Conservation (phyloP, 495 filamentous ascomycete species). For the Sordaria brevicollis region DNA sequence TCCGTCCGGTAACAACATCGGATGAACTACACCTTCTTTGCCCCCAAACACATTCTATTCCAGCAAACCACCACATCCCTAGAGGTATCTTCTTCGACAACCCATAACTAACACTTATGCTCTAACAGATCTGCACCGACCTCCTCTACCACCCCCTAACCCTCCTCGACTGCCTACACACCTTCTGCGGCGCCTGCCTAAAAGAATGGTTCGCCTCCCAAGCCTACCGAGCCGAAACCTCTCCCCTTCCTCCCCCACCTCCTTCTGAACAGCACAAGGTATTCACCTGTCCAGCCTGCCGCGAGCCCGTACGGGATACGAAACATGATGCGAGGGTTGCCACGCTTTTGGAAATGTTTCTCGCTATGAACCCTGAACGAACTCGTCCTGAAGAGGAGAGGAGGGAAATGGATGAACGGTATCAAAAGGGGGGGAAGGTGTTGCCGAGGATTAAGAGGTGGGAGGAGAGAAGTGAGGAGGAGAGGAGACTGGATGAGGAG, state of each 20-base stretch:
- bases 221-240: slow-evolving; percentile 34
- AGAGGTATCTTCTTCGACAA: neutral
- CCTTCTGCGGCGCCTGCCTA: slow-evolving; percentile 88
- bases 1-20: neutral
- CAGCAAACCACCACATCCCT: neutral
- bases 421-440: slow-evolving; percentile 69
- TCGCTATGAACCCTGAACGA: slow-evolving; percentile 64
- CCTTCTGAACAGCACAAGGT: slow-evolving; percentile 32
- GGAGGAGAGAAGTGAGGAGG: slow-evolving; percentile 30
- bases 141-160: slow-evolving; percentile 92
- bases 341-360: slow-evolving; percentile 70
- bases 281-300: slow-evolving; percentile 88
- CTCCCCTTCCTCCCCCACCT: slow-evolving; percentile 29
- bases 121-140: slow-evolving; percentile 91
- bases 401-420: slow-evolving; percentile 55
- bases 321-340: slow-evolving; percentile 75
- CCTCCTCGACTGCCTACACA: slow-evolving; percentile 93
- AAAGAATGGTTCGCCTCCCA: slow-evolving; percentile 84
- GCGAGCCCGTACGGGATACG: slow-evolving; percentile 72
- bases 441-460: slow-evolving; percentile 41
- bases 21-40: neutral
- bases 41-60: neutral
- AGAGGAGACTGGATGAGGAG: slow-evolving; percentile 46
- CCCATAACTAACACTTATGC: neutral
- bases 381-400: slow-evolving; percentile 58